Percentiles rank a stretch among this genome's conserved stretches.
Conservation (phyloP, 148 eudicot species). For the Spergularia marina region DNA sequence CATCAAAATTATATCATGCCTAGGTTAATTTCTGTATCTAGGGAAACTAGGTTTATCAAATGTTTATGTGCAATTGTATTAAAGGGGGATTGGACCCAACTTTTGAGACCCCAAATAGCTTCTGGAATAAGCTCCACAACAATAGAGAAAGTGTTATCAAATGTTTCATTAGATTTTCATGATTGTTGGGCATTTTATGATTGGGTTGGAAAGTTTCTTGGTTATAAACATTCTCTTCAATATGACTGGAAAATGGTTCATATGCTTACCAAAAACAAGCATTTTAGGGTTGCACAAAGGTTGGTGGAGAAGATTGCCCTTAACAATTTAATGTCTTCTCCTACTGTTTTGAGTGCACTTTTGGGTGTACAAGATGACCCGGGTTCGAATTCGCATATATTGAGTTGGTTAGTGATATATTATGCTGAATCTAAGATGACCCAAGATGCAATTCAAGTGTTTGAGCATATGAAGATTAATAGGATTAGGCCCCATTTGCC, state of each 20-base stretch:
- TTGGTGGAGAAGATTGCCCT: constrained; percentile 71
- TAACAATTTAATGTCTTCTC: constrained; percentile 57
- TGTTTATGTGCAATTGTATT: constrained; percentile 44
- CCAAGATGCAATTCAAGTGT: constrained; percentile 76
- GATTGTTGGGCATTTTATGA: constrained; percentile 56
- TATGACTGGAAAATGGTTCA: constrained; percentile 70
- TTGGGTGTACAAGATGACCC: constrained; percentile 32
- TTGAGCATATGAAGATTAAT: constrained; percentile 73
- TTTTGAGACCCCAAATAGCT: constrained; percentile 53
- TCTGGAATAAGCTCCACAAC: constrained; percentile 51
- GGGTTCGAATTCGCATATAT: constrained; percentile 60
- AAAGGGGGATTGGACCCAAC: constrained; percentile 62
- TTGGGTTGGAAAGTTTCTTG: constrained; percentile 62
- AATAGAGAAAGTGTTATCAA: constrained; percentile 42
- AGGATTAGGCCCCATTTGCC: constrained; percentile 60
- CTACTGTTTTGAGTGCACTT: constrained; percentile 62
- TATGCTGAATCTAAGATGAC: constrained; percentile 64
- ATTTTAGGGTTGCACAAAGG: constrained; percentile 57
- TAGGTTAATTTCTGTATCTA: constrained; percentile 24
- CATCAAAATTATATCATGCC: constrained; percentile 31
- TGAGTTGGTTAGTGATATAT: constrained; percentile 89
- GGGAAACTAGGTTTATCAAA: constrained; percentile 45
- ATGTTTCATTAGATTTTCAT: constrained; percentile 30
- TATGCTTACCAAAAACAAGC: constrained; percentile 47
- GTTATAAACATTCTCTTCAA: constrained; percentile 65